These are phyloP conservation scores for Chlamydomonas sp. DNA, from an alignment of 139 green algal genomes.

Conservation along the genomic window DNA sequence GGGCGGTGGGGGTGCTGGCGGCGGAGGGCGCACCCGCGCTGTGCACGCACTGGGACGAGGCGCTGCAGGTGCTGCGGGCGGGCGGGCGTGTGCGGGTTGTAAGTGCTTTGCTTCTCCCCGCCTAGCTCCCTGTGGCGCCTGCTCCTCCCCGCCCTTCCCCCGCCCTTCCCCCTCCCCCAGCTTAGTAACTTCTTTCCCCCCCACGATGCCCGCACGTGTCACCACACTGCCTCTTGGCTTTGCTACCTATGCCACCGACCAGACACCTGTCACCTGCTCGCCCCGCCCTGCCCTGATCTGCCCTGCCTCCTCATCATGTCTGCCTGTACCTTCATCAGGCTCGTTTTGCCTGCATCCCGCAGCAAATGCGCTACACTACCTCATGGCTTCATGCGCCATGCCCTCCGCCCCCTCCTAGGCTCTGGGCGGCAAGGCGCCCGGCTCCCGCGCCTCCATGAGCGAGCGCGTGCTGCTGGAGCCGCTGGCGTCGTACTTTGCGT, in stretches of 20 bases:
- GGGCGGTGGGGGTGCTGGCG: slow-evolving; percentile 20
- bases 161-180: too few relatives aligned
- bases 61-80: slow-evolving; percentile 18
- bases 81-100: background rate
- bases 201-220: too few relatives aligned
- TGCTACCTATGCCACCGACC: too few relatives aligned
- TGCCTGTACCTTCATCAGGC: background rate
- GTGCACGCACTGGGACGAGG: slow-evolving; percentile 48
- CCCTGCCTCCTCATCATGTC: background rate
- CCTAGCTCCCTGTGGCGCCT: too few relatives aligned
- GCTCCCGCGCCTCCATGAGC: background rate
- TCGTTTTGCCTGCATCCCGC: background rate
- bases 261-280: too few relatives aligned
- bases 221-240: too few relatives aligned
- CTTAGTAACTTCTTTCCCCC: background rate
- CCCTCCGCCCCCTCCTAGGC: background rate
- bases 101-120: too few relatives aligned
- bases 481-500: slow-evolving; percentile 48
- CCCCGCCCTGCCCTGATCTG: too few relatives aligned
- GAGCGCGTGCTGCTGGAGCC: slow-evolving; percentile 47
- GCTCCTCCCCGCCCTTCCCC: too few relatives aligned
- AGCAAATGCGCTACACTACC: background rate
- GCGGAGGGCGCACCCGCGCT: slow-evolving; percentile 3
- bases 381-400: background rate
- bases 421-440: slow-evolving; percentile 11